These are phyloP conservation scores for Thyridium curvatum DNA, from an alignment of 2,329 filamentous ascomycete genomes.

Conservation along the genomic window DNA sequence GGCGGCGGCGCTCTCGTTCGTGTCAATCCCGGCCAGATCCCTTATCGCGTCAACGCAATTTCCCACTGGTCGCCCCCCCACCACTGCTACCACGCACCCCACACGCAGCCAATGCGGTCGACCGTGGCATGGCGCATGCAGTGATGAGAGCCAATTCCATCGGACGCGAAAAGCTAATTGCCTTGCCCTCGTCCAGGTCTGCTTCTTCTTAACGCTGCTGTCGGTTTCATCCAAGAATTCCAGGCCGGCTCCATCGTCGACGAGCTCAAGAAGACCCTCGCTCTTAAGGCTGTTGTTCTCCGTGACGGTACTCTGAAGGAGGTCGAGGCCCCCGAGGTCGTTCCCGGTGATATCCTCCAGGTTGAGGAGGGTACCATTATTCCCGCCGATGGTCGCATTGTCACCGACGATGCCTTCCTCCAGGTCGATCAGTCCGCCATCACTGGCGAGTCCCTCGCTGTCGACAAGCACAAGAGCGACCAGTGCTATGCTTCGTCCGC, in stretches of 20 bases:
- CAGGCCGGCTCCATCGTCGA: slow-evolving; percentile 88
- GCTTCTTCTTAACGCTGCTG: slow-evolving; percentile 74
- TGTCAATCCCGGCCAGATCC: too few relatives aligned
- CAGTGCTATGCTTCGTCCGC: slow-evolving; percentile 79
- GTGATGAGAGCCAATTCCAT: too few relatives aligned
- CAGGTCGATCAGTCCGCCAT: slow-evolving; percentile 91
- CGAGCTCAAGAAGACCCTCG: slow-evolving; percentile 72
- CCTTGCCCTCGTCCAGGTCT: slow-evolving; percentile 28
- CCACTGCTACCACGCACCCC: too few relatives aligned
- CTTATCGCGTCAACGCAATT: too few relatives aligned
- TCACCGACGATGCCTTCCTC: slow-evolving; percentile 76
- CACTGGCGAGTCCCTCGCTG: slow-evolving; percentile 85
- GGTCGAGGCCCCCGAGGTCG: slow-evolving; percentile 75
- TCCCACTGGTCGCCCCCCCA: too few relatives aligned
- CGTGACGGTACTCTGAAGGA: slow-evolving; percentile 74
- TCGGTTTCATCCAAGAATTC: slow-evolving; percentile 86
- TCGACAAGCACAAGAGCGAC: slow-evolving; percentile 81
- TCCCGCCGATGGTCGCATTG: slow-evolving; percentile 79
- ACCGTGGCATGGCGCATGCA: too few relatives aligned
- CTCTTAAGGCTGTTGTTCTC: slow-evolving; percentile 80
- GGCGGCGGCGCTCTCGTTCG: too few relatives aligned
- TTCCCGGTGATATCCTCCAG: slow-evolving; percentile 84
- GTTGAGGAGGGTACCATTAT: slow-evolving; percentile 91
- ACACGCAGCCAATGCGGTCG: too few relatives aligned
- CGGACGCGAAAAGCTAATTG: not conserved